Base-by-base conservation (phyloP, 1,284 basidiomycete species). In the Kwoniella shivajii region DNA sequence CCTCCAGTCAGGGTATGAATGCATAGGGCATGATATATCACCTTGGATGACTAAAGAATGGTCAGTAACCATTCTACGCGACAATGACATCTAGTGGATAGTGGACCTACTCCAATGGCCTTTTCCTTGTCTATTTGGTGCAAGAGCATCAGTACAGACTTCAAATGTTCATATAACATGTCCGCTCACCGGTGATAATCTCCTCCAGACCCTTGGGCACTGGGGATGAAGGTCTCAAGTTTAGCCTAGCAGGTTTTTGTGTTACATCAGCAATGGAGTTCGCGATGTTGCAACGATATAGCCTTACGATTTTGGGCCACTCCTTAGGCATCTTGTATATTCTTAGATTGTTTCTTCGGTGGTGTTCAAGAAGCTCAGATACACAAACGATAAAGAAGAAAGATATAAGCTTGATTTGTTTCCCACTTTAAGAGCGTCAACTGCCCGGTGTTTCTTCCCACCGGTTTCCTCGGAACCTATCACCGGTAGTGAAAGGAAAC, bases 151-250 rank as follows among this genome's bases (percentile, higher is more conserved):
- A n/a, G n/a, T n/a, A n/a, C n/a, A n/a, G n/a, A n/a, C n/a, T n/a
- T n/a, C n/a, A n/a, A n/a, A n/a, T n/a, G n/a, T n/a, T n/a, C n/a
- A n/a, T n/a, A n/a, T n/a, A n/a, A n/a, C n/a, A n/a, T n/a, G n/a
- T n/a, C n/a, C n/a, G 34, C 70, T 57, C 74, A 74, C 56, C 80
- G 75, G 68, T 82, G 82, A 68, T 83, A 83, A 68, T 83, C 82
- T 22, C 82, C 82, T 30, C 82, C 82, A 9, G 77, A 76, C n/a
- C 78, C 78, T 54, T 73, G 67, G 14, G 71, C 67, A 38, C 66
- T 67, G 11, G 79, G 79, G 56, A 80, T 76, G 57, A 79, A 80
- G 10, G 77, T 78, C 66, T 80, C 79, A 56, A 80, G 67, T 60
- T 71, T 73, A 58, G 59, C 65, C 75, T 75, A 57, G 6, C 20